Evolutionary conservation across 2,329 filamentous ascomycete species (phyloP), one percentile per base, ranked within the genome.

Genomic region (Calonectria henricotiae): DNA sequence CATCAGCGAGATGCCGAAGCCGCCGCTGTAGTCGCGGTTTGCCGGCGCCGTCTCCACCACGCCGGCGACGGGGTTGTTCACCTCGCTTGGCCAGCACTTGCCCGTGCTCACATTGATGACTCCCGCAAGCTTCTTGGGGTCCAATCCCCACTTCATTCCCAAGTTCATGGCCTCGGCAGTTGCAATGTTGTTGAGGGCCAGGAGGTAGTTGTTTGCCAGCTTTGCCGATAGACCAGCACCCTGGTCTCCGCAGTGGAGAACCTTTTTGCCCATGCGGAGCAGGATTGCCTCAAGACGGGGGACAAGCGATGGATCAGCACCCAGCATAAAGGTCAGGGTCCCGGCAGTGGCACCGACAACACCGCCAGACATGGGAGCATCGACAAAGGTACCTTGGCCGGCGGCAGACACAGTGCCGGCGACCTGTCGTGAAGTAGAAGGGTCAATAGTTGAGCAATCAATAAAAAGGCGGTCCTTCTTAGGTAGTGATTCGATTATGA

Each of bases 371-470:
- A 99, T 98, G 51, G 96, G 96, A 3, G 96, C 96, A 80, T 99
- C 96, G 69, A 98, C 91, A 79, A 98, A 98, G 63, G 87, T 88
- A 64, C 94, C 94, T 79, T 92, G 89, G 1, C 89, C 86, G 1
- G 90, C 90, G 5, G 89, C 88, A 68, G 82, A 71, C 1, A 97
- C 91, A 27, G 88, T 87, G 71, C 90, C 86, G 25, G 95, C 94
- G 5, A 98, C 92, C 74, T 91, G 88, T 44, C 90, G 90, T 1
- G 95, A 98, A 2, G 95, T 94, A 37, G 91, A 90, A 0, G 95
- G 95, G 82, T 98, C 96, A 79, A 99, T 98, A 17, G 96, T 99
- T 4, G 96, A 98, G 82, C 93, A 96, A 82, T 99, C 96, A 79
- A 99, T 96, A 82, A 97, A 98, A 68, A 98, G 84, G 44, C 95